phyloP scores from a whole-genome alignment of 129 eudicot genomes.

The Deinandra increscens region DNA sequence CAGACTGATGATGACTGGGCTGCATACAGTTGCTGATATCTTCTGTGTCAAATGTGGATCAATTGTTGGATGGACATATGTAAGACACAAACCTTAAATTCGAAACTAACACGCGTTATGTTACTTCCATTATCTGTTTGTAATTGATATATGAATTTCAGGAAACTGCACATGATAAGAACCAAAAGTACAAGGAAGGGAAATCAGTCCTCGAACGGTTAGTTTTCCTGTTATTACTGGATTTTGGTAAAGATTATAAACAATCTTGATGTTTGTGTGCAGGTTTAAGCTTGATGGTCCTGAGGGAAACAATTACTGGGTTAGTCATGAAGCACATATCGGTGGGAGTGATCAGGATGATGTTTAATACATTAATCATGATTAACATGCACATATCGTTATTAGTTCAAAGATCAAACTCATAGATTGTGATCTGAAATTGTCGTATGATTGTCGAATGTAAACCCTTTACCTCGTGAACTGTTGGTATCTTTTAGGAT shows the following conservation, averaged over 20 bases:
- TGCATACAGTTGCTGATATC: slow-evolving; percentile 83
- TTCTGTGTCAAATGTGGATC: slow-evolving; percentile 87
- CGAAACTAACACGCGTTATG: background rate
- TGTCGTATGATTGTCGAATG: no score
- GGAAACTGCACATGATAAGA: slow-evolving; percentile 84
- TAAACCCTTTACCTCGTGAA: no score
- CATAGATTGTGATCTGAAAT: no score
- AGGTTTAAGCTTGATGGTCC: slow-evolving; percentile 87
- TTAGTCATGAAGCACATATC: slow-evolving; percentile 52
- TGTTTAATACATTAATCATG: slow-evolving; percentile 32
- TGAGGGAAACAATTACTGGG: slow-evolving; percentile 80
- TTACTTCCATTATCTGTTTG: background rate
- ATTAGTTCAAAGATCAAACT: background rate
- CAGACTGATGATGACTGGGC: slow-evolving; percentile 87
- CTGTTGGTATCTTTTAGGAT: no score
- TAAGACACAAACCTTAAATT: slow-evolving; percentile 39
- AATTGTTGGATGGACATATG: slow-evolving; percentile 88
- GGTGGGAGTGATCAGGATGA: slow-evolving; percentile 83
- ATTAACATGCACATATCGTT: slow-evolving; percentile 5
- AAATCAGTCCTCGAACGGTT: slow-evolving; percentile 92
- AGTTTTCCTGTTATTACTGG: slow-evolving; percentile 3
- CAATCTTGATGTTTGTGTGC: slow-evolving; percentile 19
- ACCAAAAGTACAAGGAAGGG: slow-evolving; percentile 96
- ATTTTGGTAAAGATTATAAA: slow-evolving; percentile 4
- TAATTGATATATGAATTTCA: slow-evolving; percentile 35